These are phyloP conservation scores for Royoungia palumana DNA, from an alignment of 768 basidiomycete genomes.

Conservation along the genomic window DNA sequence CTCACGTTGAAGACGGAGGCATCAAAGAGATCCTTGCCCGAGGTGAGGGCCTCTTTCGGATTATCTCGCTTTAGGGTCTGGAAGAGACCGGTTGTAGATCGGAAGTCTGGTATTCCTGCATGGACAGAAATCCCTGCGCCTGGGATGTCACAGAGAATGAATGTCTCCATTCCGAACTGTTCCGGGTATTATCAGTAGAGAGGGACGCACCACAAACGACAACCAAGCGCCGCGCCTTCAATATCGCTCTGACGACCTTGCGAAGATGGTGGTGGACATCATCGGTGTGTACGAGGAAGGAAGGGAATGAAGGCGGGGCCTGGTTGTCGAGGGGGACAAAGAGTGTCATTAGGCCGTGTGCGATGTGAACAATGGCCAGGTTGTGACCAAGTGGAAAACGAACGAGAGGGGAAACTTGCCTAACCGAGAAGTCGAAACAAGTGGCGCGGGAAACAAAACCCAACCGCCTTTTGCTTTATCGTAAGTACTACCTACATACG, in stretches of 20 bases:
- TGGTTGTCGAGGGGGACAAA: slow-evolving; percentile 57
- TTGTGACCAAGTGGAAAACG: slow-evolving; percentile 23
- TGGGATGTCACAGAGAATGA: slow-evolving; percentile 24
- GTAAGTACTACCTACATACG: slow-evolving; percentile 11
- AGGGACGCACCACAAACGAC: slow-evolving; percentile 72
- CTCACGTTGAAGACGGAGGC: slow-evolving; percentile 85
- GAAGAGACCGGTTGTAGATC: slow-evolving; percentile 79
- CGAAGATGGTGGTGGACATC: slow-evolving; percentile 47
- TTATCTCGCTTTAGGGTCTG: slow-evolving; percentile 75
- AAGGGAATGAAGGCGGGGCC: slow-evolving; percentile 47
- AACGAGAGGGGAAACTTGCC: slow-evolving; percentile 14
- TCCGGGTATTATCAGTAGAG: slow-evolving; percentile 12
- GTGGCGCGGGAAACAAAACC: slow-evolving; percentile 31
- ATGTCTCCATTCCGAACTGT: slow-evolving; percentile 2
- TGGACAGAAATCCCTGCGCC: slow-evolving; percentile 88
- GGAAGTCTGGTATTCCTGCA: slow-evolving; percentile 88
- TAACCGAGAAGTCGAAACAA: slow-evolving; percentile 11
- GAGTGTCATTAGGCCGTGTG: slow-evolving; percentile 51
- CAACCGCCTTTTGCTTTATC: slow-evolving; percentile 14
- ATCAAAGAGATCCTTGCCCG: slow-evolving; percentile 88
- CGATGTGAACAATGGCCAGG: slow-evolving; percentile 24
- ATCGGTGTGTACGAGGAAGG: slow-evolving; percentile 51
- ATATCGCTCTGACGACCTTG: slow-evolving; percentile 59
- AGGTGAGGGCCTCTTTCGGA: slow-evolving; percentile 63
- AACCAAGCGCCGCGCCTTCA: slow-evolving; percentile 81